phyloP scores from a whole-genome alignment of 306 rosid genomes.

The Prunus fruticosa region DNA sequence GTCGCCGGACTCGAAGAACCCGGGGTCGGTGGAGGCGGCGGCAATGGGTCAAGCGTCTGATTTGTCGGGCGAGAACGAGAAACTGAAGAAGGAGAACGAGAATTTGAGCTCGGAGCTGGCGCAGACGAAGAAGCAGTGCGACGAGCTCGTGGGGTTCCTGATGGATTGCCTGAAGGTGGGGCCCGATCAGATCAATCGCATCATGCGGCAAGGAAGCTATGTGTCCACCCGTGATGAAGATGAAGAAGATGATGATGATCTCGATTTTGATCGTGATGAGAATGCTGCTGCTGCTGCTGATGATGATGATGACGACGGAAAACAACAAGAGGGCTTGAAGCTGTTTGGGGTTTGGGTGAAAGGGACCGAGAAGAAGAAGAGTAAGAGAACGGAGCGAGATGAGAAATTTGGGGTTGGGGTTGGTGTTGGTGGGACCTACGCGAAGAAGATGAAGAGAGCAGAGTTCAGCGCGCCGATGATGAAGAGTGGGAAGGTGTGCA shows the following conservation, averaged over 20 bases:
- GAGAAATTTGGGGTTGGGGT: slow-evolving; percentile 45
- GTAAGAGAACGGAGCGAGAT: slow-evolving; percentile 44
- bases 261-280: not conserved
- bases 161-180: slow-evolving; percentile 57
- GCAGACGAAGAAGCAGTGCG: slow-evolving; percentile 72
- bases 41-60: slow-evolving; percentile 28
- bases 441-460: slow-evolving; percentile 47
- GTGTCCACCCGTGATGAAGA: slow-evolving; percentile 37
- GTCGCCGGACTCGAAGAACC: slow-evolving; percentile 65
- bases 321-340: slow-evolving; percentile 53
- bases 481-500: slow-evolving; percentile 57
- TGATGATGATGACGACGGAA: slow-evolving; percentile 1
- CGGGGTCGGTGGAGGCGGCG: slow-evolving; percentile 58
- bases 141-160: slow-evolving; percentile 57
- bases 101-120: slow-evolving; percentile 59
- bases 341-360: slow-evolving; percentile 94
- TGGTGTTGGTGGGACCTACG: slow-evolving; percentile 39
- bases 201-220: slow-evolving; percentile 43
- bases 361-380: slow-evolving; percentile 29
- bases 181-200: slow-evolving; percentile 62
- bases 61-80: slow-evolving; percentile 67
- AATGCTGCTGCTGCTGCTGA: not conserved
- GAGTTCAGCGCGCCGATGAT: slow-evolving; percentile 39
- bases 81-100: slow-evolving; percentile 74
- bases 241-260: not conserved